A percentile compares a stretch with the other conserved stretches of the same genome.
Evolutionary conservation across 1,139 yeast genomes (phyloP).

Genomic region (Lodderomyces jiufengensis): DNA sequence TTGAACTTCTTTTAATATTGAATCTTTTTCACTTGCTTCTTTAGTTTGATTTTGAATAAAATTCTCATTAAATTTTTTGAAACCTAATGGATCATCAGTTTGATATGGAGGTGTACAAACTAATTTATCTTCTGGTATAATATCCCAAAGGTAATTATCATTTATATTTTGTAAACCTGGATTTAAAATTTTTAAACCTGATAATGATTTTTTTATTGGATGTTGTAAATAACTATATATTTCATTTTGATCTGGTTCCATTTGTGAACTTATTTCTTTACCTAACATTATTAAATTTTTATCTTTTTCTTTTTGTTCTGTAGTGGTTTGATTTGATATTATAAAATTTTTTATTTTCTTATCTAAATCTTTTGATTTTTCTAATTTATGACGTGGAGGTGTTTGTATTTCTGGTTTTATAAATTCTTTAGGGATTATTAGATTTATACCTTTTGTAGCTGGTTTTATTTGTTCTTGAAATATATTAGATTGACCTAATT

Average conservation of each 20-base stretch:
- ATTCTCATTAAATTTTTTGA: slow-evolving; percentile 37
- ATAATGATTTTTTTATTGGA: slow-evolving; percentile 36
- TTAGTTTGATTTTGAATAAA: slow-evolving; percentile 20
- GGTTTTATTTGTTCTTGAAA: slow-evolving; percentile 6
- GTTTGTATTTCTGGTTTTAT: slow-evolving; percentile 15
- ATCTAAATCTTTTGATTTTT: slow-evolving; percentile 5
- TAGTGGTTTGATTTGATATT: background rate
- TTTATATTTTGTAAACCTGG: slow-evolving; percentile 34
- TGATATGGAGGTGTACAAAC: slow-evolving; percentile 41
- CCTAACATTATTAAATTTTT: slow-evolving; percentile 5
- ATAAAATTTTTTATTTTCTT: slow-evolving; percentile 6
- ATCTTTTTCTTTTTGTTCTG: slow-evolving; percentile 5
- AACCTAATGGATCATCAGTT: slow-evolving; percentile 22
- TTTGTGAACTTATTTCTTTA: slow-evolving; percentile 6
- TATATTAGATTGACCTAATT: slow-evolving; percentile 6
- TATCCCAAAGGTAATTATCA: slow-evolving; percentile 41
- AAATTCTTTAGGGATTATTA: slow-evolving; percentile 30
- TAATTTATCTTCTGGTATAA: slow-evolving; percentile 33
- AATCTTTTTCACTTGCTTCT: slow-evolving; percentile 16
- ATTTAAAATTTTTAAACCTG: slow-evolving; percentile 40
- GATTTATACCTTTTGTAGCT: slow-evolving; percentile 18
- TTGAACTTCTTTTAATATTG: slow-evolving; percentile 15
- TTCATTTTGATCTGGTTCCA: slow-evolving; percentile 17
- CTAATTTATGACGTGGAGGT: slow-evolving; percentile 3
- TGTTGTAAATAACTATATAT: slow-evolving; percentile 30